phyloP scores from a whole-genome alignment of 2,329 filamentous ascomycete species.

The Alternaria infectoria region DNA sequence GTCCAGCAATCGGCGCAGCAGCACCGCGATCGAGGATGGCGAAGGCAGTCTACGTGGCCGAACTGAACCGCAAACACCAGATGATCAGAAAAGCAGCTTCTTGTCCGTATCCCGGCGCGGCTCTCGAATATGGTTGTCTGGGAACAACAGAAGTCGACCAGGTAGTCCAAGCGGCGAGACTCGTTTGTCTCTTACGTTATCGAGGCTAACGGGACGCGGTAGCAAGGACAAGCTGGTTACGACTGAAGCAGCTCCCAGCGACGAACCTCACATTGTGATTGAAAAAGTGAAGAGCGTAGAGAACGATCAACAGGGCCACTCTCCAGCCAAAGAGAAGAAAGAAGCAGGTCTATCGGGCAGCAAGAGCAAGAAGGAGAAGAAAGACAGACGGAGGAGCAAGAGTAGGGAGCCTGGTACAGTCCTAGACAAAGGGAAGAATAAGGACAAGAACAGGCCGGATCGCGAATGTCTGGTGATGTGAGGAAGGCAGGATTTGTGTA shows the following conservation, averaged over 20 bases:
- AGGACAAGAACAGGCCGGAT: conserved; percentile 46
- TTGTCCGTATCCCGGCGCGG: conserved; percentile 42
- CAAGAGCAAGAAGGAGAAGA: conserved; percentile 42
- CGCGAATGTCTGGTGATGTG: conserved; percentile 55
- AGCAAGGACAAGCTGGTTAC: conserved; percentile 50
- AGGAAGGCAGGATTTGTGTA: conserved; percentile 14
- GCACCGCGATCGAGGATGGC: conserved; percentile 49
- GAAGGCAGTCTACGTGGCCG: conserved; percentile 42
- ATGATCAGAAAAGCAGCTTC: conserved; percentile 48
- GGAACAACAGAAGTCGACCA: conserved; percentile 49
- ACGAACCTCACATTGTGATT: conserved; percentile 40
- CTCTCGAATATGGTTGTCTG: conserved; percentile 40
- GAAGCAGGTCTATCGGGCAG: conserved; percentile 28
- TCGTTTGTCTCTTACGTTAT: conserved; percentile 52
- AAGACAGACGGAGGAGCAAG: conserved; percentile 48
- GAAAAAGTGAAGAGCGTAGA: conserved; percentile 25
- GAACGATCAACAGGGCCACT: conserved; percentile 16
- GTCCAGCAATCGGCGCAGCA: conserved; percentile 49
- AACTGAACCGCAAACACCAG: conserved; percentile 52
- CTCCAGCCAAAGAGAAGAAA: conserved; percentile 32
- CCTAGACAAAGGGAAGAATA: conserved; percentile 36
- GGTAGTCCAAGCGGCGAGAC: conserved; percentile 50
- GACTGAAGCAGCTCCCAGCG: conserved; percentile 21
- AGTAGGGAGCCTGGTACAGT: conserved; percentile 47
- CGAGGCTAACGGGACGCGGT: conserved; percentile 48